Percentiles rank a stretch among this genome's conserved stretches.
Conservation (phyloP, 2,329 filamentous ascomycete genomes). For the Penicillium janthinellum region DNA sequence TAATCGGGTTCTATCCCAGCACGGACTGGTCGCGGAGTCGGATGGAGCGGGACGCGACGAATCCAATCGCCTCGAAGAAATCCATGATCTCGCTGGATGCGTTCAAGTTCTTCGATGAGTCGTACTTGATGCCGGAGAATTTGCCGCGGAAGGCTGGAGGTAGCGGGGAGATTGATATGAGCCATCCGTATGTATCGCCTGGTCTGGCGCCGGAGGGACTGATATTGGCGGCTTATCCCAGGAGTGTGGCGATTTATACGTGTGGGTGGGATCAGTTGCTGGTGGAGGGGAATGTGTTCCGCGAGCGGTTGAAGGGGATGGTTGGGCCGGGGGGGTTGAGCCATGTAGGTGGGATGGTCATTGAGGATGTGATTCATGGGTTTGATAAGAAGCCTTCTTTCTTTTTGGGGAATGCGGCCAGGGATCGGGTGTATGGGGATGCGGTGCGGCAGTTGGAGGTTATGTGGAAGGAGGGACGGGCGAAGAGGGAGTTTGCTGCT, state of each 20-base stretch:
- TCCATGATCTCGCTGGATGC: slow-evolving; percentile 13
- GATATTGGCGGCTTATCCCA: slow-evolving; percentile 16
- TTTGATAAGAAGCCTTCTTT: slow-evolving; percentile 28
- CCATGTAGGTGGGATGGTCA: slow-evolving; percentile 17
- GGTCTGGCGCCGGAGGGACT: slow-evolving; percentile 14
- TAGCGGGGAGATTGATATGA: slow-evolving; percentile 15
- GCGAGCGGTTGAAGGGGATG: slow-evolving; percentile 18
- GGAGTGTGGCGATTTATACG: slow-evolving; percentile 22
- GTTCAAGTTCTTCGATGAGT: slow-evolving; percentile 21
- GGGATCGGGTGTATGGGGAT: slow-evolving; percentile 26
- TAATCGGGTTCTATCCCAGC: slow-evolving; percentile 21
- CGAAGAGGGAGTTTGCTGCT: not conserved
- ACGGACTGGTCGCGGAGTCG: slow-evolving; percentile 22
- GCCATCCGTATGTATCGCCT: slow-evolving; percentile 25
- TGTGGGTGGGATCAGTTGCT: slow-evolving; percentile 28
- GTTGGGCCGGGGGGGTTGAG: slow-evolving; percentile 14
- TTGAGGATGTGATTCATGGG: slow-evolving; percentile 22
- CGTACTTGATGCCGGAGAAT: slow-evolving; percentile 14
- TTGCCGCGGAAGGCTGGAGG: slow-evolving; percentile 10
- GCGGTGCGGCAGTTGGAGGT: slow-evolving; percentile 17
- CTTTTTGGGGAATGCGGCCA: slow-evolving; percentile 11
- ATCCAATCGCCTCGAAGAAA: slow-evolving; percentile 15
- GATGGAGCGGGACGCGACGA: slow-evolving; percentile 18
- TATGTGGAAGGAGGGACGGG: slow-evolving; percentile 18
- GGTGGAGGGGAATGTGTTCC: slow-evolving; percentile 23